These are phyloP conservation scores for Periconia macrospinosa DNA, from an alignment of 2,329 filamentous ascomycete genomes.

Conservation along the genomic window DNA sequence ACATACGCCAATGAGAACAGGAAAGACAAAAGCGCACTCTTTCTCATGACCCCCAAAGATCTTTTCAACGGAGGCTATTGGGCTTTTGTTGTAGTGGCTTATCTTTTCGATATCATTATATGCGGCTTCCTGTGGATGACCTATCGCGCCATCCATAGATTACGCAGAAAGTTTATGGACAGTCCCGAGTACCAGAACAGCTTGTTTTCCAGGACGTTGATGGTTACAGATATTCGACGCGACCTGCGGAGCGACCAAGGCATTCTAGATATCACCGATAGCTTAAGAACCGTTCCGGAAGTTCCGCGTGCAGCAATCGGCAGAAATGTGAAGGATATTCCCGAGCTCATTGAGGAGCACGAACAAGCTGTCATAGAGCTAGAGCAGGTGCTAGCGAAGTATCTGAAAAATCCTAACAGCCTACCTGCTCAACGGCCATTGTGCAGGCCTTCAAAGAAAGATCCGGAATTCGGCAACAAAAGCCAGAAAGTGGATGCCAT, in stretches of 20 bases:
- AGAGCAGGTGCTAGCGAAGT: constrained; percentile 82
- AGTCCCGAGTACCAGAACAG: constrained; percentile 86
- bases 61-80: constrained; percentile 56
- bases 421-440: constrained; percentile 76
- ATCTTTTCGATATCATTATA: constrained; percentile 73
- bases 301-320: constrained; percentile 81
- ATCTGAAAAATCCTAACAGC: constrained; percentile 82
- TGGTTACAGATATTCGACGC: constrained; percentile 81
- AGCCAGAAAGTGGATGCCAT: constrained; percentile 88
- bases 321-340: constrained; percentile 88
- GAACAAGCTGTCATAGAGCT: constrained; percentile 78
- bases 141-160: constrained; percentile 70
- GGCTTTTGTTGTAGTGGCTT: constrained; percentile 62
- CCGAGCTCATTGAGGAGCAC: constrained; percentile 81
- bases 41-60: constrained; percentile 48
- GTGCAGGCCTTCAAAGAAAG: constrained; percentile 79
- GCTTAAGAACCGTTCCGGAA: constrained; percentile 75
- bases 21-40: constrained; percentile 16
- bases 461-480: constrained; percentile 62
- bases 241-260: constrained; percentile 82
- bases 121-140: constrained; percentile 87
- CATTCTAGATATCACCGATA: constrained; percentile 79
- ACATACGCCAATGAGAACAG: constrained; percentile 11
- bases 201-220: constrained; percentile 70
- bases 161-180: constrained; percentile 80